These are phyloP conservation scores for Stylonectria norvegica DNA, from an alignment of 2,329 filamentous ascomycete genomes.

Conservation along the genomic window DNA sequence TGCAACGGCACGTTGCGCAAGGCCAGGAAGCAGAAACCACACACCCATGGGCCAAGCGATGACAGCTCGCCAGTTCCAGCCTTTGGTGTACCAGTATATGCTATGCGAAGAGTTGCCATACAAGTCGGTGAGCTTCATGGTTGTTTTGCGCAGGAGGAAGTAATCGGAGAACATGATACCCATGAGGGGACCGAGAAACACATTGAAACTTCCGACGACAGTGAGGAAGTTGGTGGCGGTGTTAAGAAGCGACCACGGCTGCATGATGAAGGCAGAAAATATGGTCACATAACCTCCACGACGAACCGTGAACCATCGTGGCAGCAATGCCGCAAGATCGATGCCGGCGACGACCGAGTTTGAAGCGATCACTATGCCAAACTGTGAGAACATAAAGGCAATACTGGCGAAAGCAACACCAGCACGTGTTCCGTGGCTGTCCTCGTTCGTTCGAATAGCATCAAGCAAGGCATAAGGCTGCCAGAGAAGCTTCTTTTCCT, in stretches of 20 bases:
- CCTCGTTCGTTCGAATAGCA: slow-evolving; percentile 12
- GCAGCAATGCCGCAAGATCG: slow-evolving; percentile 5
- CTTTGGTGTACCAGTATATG: slow-evolving; percentile 24
- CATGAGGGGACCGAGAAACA: slow-evolving; percentile 6
- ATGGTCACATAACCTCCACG: slow-evolving; percentile 4
- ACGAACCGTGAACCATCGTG: slow-evolving; percentile 5
- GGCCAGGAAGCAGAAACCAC: slow-evolving; percentile 20
- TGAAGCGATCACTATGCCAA: slow-evolving; percentile 11
- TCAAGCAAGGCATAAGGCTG: slow-evolving; percentile 24
- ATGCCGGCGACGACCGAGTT: slow-evolving; percentile 5
- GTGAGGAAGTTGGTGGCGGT: slow-evolving; percentile 6
- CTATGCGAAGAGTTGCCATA: slow-evolving; percentile 20
- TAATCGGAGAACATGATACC: slow-evolving; percentile 7
- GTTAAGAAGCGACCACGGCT: slow-evolving; percentile 18
- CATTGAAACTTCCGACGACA: slow-evolving; percentile 4
- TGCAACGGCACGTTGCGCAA: slow-evolving; percentile 19
- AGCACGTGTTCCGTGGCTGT: slow-evolving; percentile 4
- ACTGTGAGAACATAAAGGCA: slow-evolving; percentile 14
- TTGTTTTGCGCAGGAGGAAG: slow-evolving; percentile 31
- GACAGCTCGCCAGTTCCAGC: slow-evolving; percentile 20
- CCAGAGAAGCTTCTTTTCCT: slow-evolving; percentile 25
- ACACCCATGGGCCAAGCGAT: slow-evolving; percentile 13
- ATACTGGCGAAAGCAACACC: slow-evolving; percentile 14
- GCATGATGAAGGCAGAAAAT: slow-evolving; percentile 20
- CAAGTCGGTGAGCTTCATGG: slow-evolving; percentile 21